Conservation (phyloP, 176 grass and related monocot genomes). For the Cymbopogon citratus region DNA sequence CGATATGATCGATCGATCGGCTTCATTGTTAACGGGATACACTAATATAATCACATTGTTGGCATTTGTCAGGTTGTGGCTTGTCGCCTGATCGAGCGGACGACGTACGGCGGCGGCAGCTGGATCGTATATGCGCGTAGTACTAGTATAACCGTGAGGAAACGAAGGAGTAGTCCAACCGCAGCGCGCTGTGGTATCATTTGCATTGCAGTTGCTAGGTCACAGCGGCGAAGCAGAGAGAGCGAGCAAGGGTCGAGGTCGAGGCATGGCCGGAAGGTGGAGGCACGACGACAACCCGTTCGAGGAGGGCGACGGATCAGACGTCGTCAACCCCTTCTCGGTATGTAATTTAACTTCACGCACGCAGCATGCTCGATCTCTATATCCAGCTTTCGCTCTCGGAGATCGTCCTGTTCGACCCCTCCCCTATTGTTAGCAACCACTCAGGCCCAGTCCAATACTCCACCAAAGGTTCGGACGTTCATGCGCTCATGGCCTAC, state of each 20-base stretch:
- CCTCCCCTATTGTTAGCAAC: too few relatives aligned
- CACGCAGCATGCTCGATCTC: neutral
- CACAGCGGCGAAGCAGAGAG: neutral
- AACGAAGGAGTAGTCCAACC: too few relatives aligned
- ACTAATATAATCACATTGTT: neutral
- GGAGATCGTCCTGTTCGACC: too few relatives aligned
- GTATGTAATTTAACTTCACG: neutral
- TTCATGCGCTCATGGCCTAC: too few relatives aligned
- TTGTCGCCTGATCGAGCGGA: neutral
- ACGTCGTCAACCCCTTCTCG: slow-evolving; percentile 50
- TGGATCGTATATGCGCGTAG: too few relatives aligned
- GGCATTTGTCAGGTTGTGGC: neutral
- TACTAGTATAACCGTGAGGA: too few relatives aligned
- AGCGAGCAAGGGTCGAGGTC: neutral
- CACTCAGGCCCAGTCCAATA: too few relatives aligned
- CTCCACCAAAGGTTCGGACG: too few relatives aligned
- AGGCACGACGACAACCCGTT: slow-evolving; percentile 39
- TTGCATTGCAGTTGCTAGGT: neutral
- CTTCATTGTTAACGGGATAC: neutral
- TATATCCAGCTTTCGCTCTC: too few relatives aligned
- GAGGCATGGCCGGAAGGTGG: slow-evolving; percentile 25
- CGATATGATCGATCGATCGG: neutral
- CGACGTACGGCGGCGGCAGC: too few relatives aligned
- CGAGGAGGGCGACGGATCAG: slow-evolving; percentile 25
- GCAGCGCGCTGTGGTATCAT: too few relatives aligned